These are phyloP conservation scores for cucumber (Cucumis sativus) DNA, from an alignment of 306 rosid species.

Conservation along the genomic window Cucumber_9930_V3 NC_026655.2:5998001-5998500, in stretches of 20 bases:
- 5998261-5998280: background rate
- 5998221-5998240: conserved; percentile 44
- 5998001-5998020: no score
- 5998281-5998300: background rate
- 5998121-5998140: background rate
- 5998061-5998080: no score
- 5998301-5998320: background rate
- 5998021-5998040: no score
- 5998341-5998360: background rate
- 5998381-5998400: background rate
- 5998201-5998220: conserved; percentile 53
- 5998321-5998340: background rate
- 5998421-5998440: background rate
- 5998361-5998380: background rate
- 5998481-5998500: background rate
- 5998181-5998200: conserved; percentile 6
- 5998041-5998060: no score
- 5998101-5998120: background rate
- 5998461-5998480: background rate
- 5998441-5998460: background rate
- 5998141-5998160: background rate
- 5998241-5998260: conserved; percentile 77
- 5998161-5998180: background rate
- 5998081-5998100: background rate
- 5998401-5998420: background rate